A percentile compares a stretch with the other conserved stretches of the same genome.
These are phyloP conservation scores for Cordyceps pruinosa DNA, from an alignment of 2,329 filamentous ascomycete species.

Conservation along the genomic window DNA sequence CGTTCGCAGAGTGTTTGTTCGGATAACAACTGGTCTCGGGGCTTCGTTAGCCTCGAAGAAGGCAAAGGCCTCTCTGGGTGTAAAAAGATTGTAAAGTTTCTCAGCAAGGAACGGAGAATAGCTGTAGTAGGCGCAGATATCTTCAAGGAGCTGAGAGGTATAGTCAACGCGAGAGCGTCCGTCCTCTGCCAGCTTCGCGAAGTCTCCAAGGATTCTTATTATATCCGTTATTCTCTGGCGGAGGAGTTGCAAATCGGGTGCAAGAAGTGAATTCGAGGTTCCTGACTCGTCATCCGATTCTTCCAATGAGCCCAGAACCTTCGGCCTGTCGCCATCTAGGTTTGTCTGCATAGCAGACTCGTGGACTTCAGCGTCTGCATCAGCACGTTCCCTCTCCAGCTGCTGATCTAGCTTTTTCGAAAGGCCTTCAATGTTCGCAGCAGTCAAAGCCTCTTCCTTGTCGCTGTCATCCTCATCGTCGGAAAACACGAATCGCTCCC, in stretches of 20 bases:
- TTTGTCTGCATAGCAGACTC: slow-evolving; percentile 88
- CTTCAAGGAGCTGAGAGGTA: slow-evolving; percentile 75
- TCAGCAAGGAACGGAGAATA: slow-evolving; percentile 93
- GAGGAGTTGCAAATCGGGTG: slow-evolving; percentile 84
- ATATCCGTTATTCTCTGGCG: slow-evolving; percentile 87
- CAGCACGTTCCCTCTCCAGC: slow-evolving; percentile 69
- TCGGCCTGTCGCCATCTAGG: slow-evolving; percentile 69
- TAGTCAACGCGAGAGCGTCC: slow-evolving; percentile 83
- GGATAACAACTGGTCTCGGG: slow-evolving; percentile 85
- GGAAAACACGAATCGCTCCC: slow-evolving; percentile 72
- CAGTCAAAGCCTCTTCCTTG: slow-evolving; percentile 82
- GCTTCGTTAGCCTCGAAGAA: slow-evolving; percentile 99
- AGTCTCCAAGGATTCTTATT: slow-evolving; percentile 83
- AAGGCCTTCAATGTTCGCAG: slow-evolving; percentile 91
- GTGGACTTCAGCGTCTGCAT: slow-evolving; percentile 78
- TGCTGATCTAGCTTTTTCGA: slow-evolving; percentile 77
- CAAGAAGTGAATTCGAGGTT: slow-evolving; percentile 56
- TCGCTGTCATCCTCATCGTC: slow-evolving; percentile 89
- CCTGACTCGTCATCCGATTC: slow-evolving; percentile 55
- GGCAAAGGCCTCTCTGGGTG: slow-evolving; percentile 87
- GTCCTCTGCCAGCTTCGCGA: slow-evolving; percentile 71
- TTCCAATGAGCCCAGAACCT: slow-evolving; percentile 56
- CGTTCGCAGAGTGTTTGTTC: slow-evolving; percentile 87
- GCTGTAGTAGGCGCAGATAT: slow-evolving; percentile 94
- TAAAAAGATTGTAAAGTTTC: slow-evolving; percentile 89